These are phyloP conservation scores for Penicillium cosmopolitanum DNA, from an alignment of 495 filamentous ascomycete species.

Conservation along the genomic window DNA sequence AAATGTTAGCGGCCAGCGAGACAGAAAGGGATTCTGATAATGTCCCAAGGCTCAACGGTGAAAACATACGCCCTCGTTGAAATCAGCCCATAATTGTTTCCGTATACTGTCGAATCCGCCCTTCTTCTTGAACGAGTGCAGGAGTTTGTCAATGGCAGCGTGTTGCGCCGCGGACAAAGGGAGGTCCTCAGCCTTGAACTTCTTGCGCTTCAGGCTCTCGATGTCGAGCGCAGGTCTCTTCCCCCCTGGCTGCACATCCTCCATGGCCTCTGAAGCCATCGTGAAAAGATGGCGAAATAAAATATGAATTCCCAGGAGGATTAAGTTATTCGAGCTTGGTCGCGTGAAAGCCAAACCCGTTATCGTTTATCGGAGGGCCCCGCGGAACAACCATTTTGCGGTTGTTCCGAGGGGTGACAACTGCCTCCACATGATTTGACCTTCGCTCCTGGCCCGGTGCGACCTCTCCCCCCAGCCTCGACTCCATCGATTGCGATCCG, in stretches of 20 bases:
- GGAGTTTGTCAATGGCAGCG: conserved; percentile 73
- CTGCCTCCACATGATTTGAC: conserved; percentile 48
- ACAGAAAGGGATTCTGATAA: neutral
- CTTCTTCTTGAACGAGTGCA: conserved; percentile 87
- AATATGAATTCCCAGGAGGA: neutral
- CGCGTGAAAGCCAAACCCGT: conserved; percentile 27
- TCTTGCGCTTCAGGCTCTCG: conserved; percentile 56
- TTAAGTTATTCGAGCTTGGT: conserved; percentile 6
- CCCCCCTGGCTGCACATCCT: conserved; percentile 30
- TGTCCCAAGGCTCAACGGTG: neutral
- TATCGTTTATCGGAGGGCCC: conserved; percentile 22
- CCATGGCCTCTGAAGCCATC: conserved; percentile 50
- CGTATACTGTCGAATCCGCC: conserved; percentile 85
- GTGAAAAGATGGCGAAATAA: conserved; percentile 16
- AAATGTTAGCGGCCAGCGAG: conserved; percentile 23
- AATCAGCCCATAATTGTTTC: conserved; percentile 79
- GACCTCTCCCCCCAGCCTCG: conserved; percentile 27
- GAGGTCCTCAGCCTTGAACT: conserved; percentile 83
- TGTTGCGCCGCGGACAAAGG: conserved; percentile 74
- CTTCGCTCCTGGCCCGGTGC: conserved; percentile 34
- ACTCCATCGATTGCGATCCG: conserved; percentile 22
- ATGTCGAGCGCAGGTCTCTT: conserved; percentile 39
- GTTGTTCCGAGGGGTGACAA: conserved; percentile 44
- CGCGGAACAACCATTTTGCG: neutral
- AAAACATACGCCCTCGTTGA: conserved; percentile 69